Conservation (phyloP, 2,329 filamentous ascomycete genomes). For the Fusarium sp. region DNA sequence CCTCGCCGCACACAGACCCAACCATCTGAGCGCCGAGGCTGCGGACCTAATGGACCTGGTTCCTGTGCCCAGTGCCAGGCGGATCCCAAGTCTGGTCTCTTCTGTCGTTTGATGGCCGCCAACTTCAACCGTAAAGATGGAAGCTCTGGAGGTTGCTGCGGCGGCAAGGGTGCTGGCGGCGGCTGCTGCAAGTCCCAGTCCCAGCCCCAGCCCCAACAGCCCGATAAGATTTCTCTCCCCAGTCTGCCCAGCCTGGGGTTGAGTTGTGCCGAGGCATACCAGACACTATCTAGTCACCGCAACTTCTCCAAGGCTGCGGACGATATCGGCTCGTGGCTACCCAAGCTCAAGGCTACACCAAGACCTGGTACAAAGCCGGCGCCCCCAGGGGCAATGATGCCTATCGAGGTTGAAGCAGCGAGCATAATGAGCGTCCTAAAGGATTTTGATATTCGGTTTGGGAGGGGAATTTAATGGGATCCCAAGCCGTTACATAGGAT, state of each 20-base stretch:
- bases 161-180: conserved; percentile 65
- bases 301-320: conserved; percentile 78
- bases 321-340: conserved; percentile 79
- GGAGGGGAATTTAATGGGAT: conserved; percentile 51
- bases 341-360: conserved; percentile 71
- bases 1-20: conserved; percentile 53
- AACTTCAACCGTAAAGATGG: conserved; percentile 60
- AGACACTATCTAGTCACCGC: conserved; percentile 78
- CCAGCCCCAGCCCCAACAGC: conserved; percentile 40
- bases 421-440: conserved; percentile 88
- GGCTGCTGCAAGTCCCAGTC: conserved; percentile 70
- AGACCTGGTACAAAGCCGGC: conserved; percentile 44
- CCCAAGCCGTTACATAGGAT: conserved; percentile 22
- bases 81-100: conserved; percentile 82
- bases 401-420: conserved; percentile 82
- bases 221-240: conserved; percentile 49
- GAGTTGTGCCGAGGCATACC: conserved; percentile 80
- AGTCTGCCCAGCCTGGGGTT: conserved; percentile 64
- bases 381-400: conserved; percentile 56
- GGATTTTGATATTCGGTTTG: conserved; percentile 81
- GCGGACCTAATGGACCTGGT: conserved; percentile 75
- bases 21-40: conserved; percentile 51
- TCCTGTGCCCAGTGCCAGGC: conserved; percentile 80
- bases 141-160: conserved; percentile 66
- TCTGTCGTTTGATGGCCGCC: conserved; percentile 82